Conservation (phyloP, 441 rosid genomes). For the Metrosideros polymorpha region DNA sequence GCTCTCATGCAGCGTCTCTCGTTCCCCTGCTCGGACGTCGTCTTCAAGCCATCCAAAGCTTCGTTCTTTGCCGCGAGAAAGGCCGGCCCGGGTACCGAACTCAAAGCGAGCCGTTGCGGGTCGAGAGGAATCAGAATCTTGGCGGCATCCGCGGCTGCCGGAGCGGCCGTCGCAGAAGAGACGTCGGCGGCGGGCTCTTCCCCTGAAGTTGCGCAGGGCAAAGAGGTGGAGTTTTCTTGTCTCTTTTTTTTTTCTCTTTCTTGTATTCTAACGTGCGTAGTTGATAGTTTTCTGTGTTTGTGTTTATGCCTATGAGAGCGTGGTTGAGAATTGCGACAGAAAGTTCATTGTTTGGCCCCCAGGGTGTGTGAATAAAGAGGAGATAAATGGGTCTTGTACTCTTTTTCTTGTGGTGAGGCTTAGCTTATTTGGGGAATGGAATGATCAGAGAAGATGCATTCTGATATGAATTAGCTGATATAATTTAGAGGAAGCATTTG, state of each 20-base stretch:
- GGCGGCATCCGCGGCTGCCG: conserved; percentile 16
- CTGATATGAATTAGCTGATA: background rate
- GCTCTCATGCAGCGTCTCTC: background rate
- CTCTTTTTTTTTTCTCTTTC: background rate
- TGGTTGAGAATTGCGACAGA: background rate
- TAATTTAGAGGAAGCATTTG: background rate
- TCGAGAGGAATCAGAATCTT: conserved; percentile 6
- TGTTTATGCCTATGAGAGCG: background rate
- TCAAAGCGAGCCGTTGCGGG: background rate
- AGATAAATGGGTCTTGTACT: background rate
- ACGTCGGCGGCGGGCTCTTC: conserved; percentile 1
- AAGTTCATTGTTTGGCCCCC: background rate
- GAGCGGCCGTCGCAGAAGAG: conserved; percentile 12
- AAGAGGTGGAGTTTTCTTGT: conserved; percentile 25
- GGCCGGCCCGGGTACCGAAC: conserved; percentile 3
- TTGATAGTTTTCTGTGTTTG: background rate
- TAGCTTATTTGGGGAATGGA: background rate
- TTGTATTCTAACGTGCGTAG: background rate
- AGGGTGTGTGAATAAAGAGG: background rate
- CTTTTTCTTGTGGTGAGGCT: background rate
- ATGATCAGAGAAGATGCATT: background rate
- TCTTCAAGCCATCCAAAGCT: conserved; percentile 11
- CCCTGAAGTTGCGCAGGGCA: background rate
- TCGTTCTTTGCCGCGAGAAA: conserved; percentile 9
- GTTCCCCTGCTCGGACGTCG: background rate